Evolutionary conservation across 805 yeast genomes (phyloP).

Genomic region (Kodamaea neixiangensis): DNA sequence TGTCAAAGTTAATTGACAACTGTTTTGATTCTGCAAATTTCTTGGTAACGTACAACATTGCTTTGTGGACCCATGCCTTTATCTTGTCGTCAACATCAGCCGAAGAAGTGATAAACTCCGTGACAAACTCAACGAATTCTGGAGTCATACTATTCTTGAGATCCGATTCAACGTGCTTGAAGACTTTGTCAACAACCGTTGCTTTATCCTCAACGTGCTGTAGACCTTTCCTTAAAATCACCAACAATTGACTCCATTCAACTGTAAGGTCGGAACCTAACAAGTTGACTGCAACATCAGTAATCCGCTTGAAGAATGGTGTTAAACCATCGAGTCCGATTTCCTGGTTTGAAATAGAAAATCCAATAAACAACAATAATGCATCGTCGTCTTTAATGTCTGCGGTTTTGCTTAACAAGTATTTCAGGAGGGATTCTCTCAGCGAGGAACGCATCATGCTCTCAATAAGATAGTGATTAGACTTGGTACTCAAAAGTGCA

Average conservation of each 20-base stretch:
- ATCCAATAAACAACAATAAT: slow-evolving; percentile 17
- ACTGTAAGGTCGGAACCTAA: background rate
- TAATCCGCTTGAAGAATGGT: slow-evolving; percentile 12
- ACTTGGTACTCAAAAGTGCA: background rate
- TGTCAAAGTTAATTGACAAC: slow-evolving; percentile 30
- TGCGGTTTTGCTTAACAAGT: background rate
- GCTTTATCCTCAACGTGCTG: slow-evolving; percentile 12
- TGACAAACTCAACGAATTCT: slow-evolving; percentile 30
- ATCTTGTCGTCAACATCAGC: slow-evolving; percentile 22
- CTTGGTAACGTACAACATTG: slow-evolving; percentile 62
- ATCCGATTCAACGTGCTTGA: slow-evolving; percentile 21
- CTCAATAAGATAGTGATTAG: slow-evolving; percentile 7
- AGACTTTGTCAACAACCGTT: slow-evolving; percentile 22
- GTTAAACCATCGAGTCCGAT: slow-evolving; percentile 2
- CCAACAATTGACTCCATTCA: slow-evolving; percentile 21
- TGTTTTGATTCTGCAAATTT: slow-evolving; percentile 53
- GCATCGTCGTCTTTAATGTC: background rate
- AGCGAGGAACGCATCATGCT: slow-evolving; percentile 1
- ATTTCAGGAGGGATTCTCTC: background rate
- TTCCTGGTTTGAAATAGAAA: slow-evolving; percentile 13
- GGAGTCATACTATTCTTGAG: slow-evolving; percentile 31
- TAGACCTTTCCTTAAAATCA: slow-evolving; percentile 17
- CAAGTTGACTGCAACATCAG: slow-evolving; percentile 17
- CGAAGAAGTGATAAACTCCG: slow-evolving; percentile 27
- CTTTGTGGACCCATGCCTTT: slow-evolving; percentile 56